Base-by-base conservation (phyloP, 1,284 basidiomycete genomes). In the Rhizoctonia solani region DNA sequence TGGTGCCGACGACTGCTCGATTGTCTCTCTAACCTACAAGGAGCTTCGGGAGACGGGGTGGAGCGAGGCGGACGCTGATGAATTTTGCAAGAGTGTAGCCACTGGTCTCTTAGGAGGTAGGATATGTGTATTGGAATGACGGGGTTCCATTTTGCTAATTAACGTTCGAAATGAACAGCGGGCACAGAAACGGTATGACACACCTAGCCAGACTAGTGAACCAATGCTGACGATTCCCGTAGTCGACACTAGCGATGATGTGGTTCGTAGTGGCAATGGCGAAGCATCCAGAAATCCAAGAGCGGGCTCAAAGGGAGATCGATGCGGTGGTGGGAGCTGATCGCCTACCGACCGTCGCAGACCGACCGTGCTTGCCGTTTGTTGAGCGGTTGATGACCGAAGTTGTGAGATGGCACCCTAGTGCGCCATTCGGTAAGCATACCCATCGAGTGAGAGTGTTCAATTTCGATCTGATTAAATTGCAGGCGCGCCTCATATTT, bases 221-320 rank as follows among this genome's bases (percentile, higher is more conserved):
- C 16, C 41, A 21, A 44, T 16, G 32, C 11, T 34, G 11, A 34
- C 11, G 11, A 34, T 34, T 34, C 32, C 32, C 32, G 4, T 34
- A 54, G 53, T 54, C 30, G 14, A 54, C 34, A 11, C 21, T 13
- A 11, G 16, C 53, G 16, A 11, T 39, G 13, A 9, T 54, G 13
- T 34, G 21, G 32, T 67, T 67, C 58, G 13, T 68, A 4, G 32
- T 61, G 30, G 67, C 67, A 1, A 68, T 68, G 67, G 29, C 59
- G 23, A n/a, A 32, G 3, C 46, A 52, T 37, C 67, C 67, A n/a
- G 56, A 68, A 21, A 19, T 54, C 2, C 67, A 68, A 39, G 27
- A 19, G 2, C 54, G 46, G 27, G 58, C 59, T 4, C 67, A 68
- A 37, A 47, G 37, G 6, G 67, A 68, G n/a, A 53, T 68, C 14